A percentile compares a stretch with the other conserved stretches of the same genome.
phyloP scores from a whole-genome alignment of 2,329 filamentous ascomycete genomes.

The Moelleriella libera region DNA sequence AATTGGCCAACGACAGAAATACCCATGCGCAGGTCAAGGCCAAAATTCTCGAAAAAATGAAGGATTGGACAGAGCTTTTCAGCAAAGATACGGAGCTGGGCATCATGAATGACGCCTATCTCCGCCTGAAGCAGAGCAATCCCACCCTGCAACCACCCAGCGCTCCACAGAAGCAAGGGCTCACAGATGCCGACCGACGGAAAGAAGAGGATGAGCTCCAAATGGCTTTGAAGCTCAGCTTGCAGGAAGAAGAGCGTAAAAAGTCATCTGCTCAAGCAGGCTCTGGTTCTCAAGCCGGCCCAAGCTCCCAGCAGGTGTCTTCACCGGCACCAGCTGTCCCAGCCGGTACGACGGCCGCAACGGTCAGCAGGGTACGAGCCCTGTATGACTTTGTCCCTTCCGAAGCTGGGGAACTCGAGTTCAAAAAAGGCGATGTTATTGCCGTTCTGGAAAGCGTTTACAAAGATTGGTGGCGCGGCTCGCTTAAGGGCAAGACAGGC shows the following conservation, averaged over 20 bases:
- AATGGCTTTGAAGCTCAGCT: constrained; percentile 83
- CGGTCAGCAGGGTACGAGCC: constrained; percentile 84
- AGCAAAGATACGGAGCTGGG: constrained; percentile 76
- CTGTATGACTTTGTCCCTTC: constrained; percentile 91
- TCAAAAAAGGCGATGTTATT: constrained; percentile 93
- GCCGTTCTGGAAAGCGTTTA: constrained; percentile 95
- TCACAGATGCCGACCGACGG: constrained; percentile 78
- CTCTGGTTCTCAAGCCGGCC: constrained; percentile 16
- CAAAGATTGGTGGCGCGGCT: constrained; percentile 99
- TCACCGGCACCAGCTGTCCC: constrained; percentile 41
- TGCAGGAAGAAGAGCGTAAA: constrained; percentile 70
- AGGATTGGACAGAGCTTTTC: constrained; percentile 94
- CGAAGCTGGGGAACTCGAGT: constrained; percentile 87
- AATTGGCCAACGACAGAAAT: constrained; percentile 85
- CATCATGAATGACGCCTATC: constrained; percentile 94
- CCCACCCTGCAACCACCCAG: constrained; percentile 83
- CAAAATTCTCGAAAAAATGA: constrained; percentile 94
- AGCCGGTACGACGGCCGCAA: constrained; percentile 85
- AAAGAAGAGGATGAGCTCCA: constrained; percentile 97
- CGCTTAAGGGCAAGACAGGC: constrained; percentile 82
- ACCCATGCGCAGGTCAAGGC: constrained; percentile 93
- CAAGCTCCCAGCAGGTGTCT: constrained; percentile 24
- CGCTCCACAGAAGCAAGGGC: constrained; percentile 82
- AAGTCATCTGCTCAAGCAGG: constrained; percentile 25
- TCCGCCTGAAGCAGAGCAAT: constrained; percentile 70